A percentile compares a stretch with the other conserved stretches of the same genome.
Conservation (phyloP, 331 rosid genomes). For the Acacia concinna region DNA sequence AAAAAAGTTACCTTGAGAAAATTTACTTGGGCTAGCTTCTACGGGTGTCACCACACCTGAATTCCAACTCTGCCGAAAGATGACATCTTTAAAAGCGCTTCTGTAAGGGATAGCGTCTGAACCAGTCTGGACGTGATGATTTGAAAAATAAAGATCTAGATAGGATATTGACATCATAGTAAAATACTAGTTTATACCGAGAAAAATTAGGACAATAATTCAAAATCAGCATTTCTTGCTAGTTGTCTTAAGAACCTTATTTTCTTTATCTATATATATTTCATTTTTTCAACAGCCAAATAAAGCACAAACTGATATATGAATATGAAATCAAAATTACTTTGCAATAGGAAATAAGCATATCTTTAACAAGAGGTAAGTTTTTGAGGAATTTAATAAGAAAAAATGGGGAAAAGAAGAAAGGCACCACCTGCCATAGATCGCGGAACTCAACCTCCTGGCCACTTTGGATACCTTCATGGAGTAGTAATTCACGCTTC, state of each 20-base stretch:
- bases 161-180: conserved; percentile 27
- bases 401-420: conserved; percentile 27
- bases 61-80: conserved; percentile 56
- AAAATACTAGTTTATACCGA: conserved; percentile 8
- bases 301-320: conserved; percentile 14
- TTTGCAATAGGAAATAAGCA: not conserved
- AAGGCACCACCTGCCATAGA: conserved; percentile 84
- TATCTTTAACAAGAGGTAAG: conserved; percentile 17
- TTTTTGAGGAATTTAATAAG: conserved; percentile 3
- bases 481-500: conserved; percentile 59
- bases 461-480: conserved; percentile 64
- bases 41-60: conserved; percentile 41
- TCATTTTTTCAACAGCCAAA: conserved; percentile 2
- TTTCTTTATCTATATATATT: conserved; percentile 7
- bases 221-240: conserved; percentile 1
- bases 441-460: conserved; percentile 71
- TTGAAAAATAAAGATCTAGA: conserved; percentile 20
- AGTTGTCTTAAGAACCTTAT: not conserved
- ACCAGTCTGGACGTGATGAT: conserved; percentile 58
- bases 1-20: conserved; percentile 50
- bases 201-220: not conserved
- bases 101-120: conserved; percentile 79
- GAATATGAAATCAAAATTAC: conserved; percentile 9
- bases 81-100: conserved; percentile 83
- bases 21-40: conserved; percentile 45